Conservation (phyloP, 495 filamentous ascomycete species). For the Terfezia boudieri region DNA sequence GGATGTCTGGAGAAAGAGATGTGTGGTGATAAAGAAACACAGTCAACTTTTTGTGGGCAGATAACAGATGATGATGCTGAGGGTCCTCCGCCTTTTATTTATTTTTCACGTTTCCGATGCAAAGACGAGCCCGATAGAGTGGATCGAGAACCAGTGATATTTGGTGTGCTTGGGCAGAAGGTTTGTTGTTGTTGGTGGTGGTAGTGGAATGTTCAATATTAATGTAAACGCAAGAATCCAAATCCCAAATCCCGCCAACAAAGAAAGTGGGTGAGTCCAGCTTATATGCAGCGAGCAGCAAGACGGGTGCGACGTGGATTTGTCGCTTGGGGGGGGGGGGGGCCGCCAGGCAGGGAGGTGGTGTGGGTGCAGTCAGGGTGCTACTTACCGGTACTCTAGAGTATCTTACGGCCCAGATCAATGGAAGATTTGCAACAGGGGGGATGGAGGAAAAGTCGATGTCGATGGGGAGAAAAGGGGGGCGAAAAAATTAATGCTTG, state of each 20-base stretch:
- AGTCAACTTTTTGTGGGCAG: too few species aligned
- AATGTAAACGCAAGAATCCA: conserved; percentile 4
- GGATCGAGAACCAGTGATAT: conserved; percentile 1
- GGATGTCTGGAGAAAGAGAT: too few species aligned
- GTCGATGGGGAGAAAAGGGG: too few species aligned
- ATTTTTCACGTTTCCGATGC: too few species aligned
- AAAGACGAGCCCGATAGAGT: too few species aligned
- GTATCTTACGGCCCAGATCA: neutral
- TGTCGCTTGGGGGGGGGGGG: neutral
- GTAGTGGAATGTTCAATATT: conserved; percentile 5
- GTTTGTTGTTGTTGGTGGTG: neutral
- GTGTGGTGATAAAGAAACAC: too few species aligned
- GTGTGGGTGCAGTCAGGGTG: neutral
- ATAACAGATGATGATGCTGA: too few species aligned
- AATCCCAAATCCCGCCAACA: conserved; percentile 8
- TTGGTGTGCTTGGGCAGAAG: conserved; percentile 4
- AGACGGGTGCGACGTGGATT: neutral
- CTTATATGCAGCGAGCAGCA: conserved; percentile 14
- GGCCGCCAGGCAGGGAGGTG: neutral
- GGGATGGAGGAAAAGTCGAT: neutral
- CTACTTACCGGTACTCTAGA: too few species aligned
- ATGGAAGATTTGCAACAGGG: neutral
- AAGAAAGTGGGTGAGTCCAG: conserved; percentile 11
- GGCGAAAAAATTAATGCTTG: too few species aligned
- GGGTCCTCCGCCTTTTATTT: too few species aligned